A percentile compares a stretch with the other conserved stretches of the same genome.
phyloP scores from a whole-genome alignment of 345 rosid species.

The Euclidium syriacum region DNA sequence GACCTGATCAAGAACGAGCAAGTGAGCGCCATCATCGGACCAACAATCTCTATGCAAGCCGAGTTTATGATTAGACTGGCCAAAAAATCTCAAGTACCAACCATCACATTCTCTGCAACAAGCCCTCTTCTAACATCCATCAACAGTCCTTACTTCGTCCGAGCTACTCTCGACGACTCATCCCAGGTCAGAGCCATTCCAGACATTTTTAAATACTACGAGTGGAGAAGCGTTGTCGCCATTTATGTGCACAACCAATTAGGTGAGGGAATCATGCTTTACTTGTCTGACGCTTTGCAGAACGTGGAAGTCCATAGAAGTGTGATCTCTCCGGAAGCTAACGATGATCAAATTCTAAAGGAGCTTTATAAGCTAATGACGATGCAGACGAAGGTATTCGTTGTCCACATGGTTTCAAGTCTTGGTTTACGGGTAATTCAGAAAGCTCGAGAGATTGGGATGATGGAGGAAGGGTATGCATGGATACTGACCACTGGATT shows the following conservation, averaged over 20 bases:
- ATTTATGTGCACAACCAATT: slow-evolving; percentile 36
- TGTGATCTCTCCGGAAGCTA: slow-evolving; percentile 32
- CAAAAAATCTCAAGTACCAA: slow-evolving; percentile 43
- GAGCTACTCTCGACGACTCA: slow-evolving; percentile 40
- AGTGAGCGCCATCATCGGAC: slow-evolving; percentile 57
- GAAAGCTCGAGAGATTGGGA: slow-evolving; percentile 39
- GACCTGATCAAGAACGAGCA: slow-evolving; percentile 42
- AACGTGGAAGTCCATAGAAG: slow-evolving; percentile 10
- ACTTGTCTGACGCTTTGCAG: slow-evolving; percentile 36
- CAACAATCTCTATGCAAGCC: slow-evolving; percentile 43
- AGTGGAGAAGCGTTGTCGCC: slow-evolving; percentile 42
- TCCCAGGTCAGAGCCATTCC: slow-evolving; percentile 42
- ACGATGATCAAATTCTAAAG: slow-evolving; percentile 31
- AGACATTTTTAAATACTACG: slow-evolving; percentile 29
- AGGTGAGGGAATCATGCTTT: slow-evolving; percentile 42
- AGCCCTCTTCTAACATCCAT: slow-evolving; percentile 33
- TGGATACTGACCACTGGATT: slow-evolving; percentile 42
- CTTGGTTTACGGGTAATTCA: slow-evolving; percentile 37
- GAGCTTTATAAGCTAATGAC: slow-evolving; percentile 47
- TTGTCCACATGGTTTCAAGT: slow-evolving; percentile 39
- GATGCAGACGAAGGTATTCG: slow-evolving; percentile 49
- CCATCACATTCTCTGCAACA: slow-evolving; percentile 41
- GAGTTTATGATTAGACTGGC: slow-evolving; percentile 31
- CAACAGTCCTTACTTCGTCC: slow-evolving; percentile 33
- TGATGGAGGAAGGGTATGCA: slow-evolving; percentile 55